These are phyloP conservation scores for Jackrogersella multiformis DNA, from an alignment of 495 filamentous ascomycete genomes.

Conservation along the genomic window DNA sequence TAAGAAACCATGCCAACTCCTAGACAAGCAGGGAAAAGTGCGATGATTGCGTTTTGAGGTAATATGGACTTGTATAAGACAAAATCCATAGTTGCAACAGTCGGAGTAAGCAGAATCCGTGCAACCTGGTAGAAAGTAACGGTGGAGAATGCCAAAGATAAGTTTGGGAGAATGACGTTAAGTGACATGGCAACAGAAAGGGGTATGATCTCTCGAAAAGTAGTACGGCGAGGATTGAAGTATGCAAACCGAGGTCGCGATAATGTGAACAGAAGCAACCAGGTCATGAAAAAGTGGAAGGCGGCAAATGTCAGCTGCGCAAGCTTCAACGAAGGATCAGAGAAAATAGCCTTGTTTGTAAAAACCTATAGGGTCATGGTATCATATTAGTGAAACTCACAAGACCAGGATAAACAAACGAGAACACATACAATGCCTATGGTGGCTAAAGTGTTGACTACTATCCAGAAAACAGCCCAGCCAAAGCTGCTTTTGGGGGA, in stretches of 20 bases:
- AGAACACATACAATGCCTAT: constrained; percentile 65
- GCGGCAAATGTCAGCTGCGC: constrained; percentile 74
- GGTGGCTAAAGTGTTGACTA: constrained; percentile 67
- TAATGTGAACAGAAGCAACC: constrained; percentile 68
- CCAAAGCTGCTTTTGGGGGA: constrained; percentile 40
- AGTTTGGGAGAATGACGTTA: constrained; percentile 79
- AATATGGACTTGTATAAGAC: constrained; percentile 69
- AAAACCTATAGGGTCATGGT: constrained; percentile 65
- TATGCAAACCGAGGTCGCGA: constrained; percentile 69
- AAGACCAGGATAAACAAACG: constrained; percentile 8
- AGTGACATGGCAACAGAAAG: constrained; percentile 72
- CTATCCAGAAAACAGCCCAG: constrained; percentile 62
- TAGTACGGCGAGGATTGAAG: constrained; percentile 66
- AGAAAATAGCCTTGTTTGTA: constrained; percentile 80
- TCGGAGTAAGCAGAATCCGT: constrained; percentile 75
- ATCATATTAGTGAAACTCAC: constrained; percentile 23
- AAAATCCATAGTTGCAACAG: constrained; percentile 72
- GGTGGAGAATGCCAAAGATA: constrained; percentile 74
- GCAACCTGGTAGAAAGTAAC: constrained; percentile 81
- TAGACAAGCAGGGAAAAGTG: constrained; percentile 70
- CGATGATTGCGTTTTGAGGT: constrained; percentile 61
- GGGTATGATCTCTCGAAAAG: constrained; percentile 68
- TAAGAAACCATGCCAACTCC: constrained; percentile 77
- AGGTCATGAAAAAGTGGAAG: constrained; percentile 79
- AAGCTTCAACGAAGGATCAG: constrained; percentile 69